These are phyloP conservation scores for Pestalotiopsis sp. DNA, from an alignment of 2,329 filamentous ascomycete genomes.

Conservation along the genomic window DNA sequence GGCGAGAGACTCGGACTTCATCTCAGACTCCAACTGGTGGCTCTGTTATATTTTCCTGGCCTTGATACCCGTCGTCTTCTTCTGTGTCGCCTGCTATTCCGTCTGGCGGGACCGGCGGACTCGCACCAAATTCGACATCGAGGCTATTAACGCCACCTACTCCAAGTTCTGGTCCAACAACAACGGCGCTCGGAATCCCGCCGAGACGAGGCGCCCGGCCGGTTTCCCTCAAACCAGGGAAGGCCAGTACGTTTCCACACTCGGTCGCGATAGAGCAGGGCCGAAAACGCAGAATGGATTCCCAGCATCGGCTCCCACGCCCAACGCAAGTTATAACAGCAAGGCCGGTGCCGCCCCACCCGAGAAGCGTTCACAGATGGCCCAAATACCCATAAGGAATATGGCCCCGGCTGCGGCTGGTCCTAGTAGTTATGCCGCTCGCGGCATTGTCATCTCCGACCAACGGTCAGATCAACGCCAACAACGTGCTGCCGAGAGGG, in stretches of 20 bases:
- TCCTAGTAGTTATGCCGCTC: not conserved
- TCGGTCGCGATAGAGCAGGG: not conserved
- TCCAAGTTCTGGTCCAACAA: constrained; percentile 26
- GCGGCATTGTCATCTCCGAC: not conserved
- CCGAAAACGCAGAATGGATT: not conserved
- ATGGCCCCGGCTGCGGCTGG: not conserved
- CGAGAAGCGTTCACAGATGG: not conserved
- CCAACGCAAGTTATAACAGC: not conserved
- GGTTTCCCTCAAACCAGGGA: not conserved
- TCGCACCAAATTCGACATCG: constrained; percentile 16
- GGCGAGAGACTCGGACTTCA: not conserved
- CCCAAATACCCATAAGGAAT: not conserved
- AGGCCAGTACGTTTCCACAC: not conserved
- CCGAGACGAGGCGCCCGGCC: not conserved
- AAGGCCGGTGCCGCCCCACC: not conserved
- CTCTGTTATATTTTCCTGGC: constrained; percentile 23
- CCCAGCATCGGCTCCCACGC: not conserved
- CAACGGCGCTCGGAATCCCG: not conserved
- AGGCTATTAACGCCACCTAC: constrained; percentile 26
- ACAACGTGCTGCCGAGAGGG: not conserved
- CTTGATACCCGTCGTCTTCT: constrained; percentile 24
- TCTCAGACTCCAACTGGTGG: constrained; percentile 23
- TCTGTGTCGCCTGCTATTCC: constrained; percentile 17
- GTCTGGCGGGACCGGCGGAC: constrained; percentile 15
- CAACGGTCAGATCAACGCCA: not conserved